Percentiles rank a stretch among this genome's conserved stretches.
Evolutionary conservation across 164 flowering plant genomes (phyloP).

Genomic region (Aristolochia californica): DNA sequence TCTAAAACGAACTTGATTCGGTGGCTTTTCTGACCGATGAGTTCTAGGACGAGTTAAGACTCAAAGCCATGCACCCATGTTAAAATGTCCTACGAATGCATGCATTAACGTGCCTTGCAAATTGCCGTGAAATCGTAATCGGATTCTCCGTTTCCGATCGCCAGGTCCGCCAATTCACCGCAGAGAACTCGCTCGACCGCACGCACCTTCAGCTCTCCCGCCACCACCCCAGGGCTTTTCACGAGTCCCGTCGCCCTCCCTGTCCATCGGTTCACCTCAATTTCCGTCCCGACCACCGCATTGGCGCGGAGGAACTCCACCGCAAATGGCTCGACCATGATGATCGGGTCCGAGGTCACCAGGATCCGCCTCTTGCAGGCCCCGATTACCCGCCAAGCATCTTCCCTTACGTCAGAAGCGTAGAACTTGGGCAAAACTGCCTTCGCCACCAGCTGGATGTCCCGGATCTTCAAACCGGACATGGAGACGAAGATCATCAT

Average conservation of each 20-base stretch:
- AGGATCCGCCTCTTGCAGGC: conserved; percentile 55
- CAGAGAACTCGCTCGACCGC: conserved; percentile 70
- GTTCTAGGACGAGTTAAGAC: not conserved
- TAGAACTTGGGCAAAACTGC: conserved; percentile 83
- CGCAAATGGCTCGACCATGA: conserved; percentile 87
- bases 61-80: not conserved
- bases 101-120: conserved; percentile 54
- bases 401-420: conserved; percentile 66
- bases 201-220: conserved; percentile 41
- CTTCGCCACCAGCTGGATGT: conserved; percentile 72
- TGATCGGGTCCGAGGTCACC: conserved; percentile 77
- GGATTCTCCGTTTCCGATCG: conserved; percentile 69
- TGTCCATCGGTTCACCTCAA: conserved; percentile 70
- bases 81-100: not conserved
- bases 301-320: conserved; percentile 71
- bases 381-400: conserved; percentile 59
- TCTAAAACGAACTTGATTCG: too few relatives aligned
- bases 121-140: conserved; percentile 82
- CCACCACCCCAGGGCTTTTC: conserved; percentile 63
- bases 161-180: conserved; percentile 58
- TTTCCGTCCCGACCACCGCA: conserved; percentile 87
- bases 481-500: conserved; percentile 68
- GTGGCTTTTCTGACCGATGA: not conserved
- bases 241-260: conserved; percentile 82
- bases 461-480: conserved; percentile 62